Evolutionary conservation across 441 rosid genomes (phyloP), one percentile per base, ranked within the genome.

Genomic region (Corymbia calophylla): DNA sequence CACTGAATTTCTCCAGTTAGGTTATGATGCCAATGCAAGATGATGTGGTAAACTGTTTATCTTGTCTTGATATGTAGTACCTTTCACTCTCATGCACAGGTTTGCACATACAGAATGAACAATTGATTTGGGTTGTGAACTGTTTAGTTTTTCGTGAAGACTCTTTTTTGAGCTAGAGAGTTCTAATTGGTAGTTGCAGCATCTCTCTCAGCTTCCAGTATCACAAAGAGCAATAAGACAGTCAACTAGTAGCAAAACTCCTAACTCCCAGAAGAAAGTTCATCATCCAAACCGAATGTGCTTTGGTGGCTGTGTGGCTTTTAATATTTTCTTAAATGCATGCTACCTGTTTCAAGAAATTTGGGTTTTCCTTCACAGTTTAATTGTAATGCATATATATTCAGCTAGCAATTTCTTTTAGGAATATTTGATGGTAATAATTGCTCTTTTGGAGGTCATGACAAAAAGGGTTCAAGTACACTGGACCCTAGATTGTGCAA

Each of bases 131-230:
- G 44, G 51, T 58, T 86, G 53, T n/a, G 17, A 53, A 86, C 44
- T 19, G 17, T 53, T 55, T 53, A 49, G 49, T 29, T 85, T 98
- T 88, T 94, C 95, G 9, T 97, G 94, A 94, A 95, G 70, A 88
- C 95, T 95, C 94, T 96, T 94, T 98, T 97, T 94, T 87, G 81
- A 18, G n/a, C 90, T 90, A 62, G 80, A 29, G 88, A 62, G 18
- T 88, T 86, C 87, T 70, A 88, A 87, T 92, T 89, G 53, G 86
- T 86, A 87, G 86, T 47, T 73, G 51, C 84, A 77, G n/a, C 51
- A 44, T 77, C 84, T 12, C 84, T 77, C n/a, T 0, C 84, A 23
- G n/a, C 84, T 77, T 77, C 51, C 8, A 1, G 84, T 51, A 77
- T 77, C 18, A 1, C 49, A 77, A 77, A 77, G 84, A 77, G 84